Evolutionary conservation across 352 stramenopile genomes (phyloP).

Genomic region (Peronosclerospora sorghi): DNA sequence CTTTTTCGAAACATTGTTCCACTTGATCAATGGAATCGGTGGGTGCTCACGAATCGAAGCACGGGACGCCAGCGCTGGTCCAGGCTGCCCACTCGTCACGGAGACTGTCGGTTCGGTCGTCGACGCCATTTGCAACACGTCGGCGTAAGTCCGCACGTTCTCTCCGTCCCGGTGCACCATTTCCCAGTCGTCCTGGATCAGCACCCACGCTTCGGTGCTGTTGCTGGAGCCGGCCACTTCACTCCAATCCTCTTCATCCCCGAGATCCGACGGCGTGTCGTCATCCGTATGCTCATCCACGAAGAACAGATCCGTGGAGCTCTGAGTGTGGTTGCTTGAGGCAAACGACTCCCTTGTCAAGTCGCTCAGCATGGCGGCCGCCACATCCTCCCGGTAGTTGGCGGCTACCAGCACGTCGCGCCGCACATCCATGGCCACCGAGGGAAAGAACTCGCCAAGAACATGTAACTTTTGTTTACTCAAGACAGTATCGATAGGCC

Average conservation of each 20-base stretch:
- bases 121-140: constrained; percentile 27
- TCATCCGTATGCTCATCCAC: constrained; percentile 29
- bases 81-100: neutral
- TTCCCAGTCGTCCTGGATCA: constrained; percentile 68
- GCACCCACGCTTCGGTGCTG: constrained; percentile 29
- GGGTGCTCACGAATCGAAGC: constrained; percentile 17
- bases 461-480: constrained; percentile 34
- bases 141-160: constrained; percentile 43
- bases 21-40: constrained; percentile 1
- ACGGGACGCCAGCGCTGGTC: constrained; percentile 6
- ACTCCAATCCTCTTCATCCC: constrained; percentile 49
- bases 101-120: neutral
- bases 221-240: constrained; percentile 23
- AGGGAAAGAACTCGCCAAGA: constrained; percentile 52
- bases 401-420: constrained; percentile 51
- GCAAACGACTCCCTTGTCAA: constrained; percentile 20
- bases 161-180: constrained; percentile 42
- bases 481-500: constrained; percentile 23
- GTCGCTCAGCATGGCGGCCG: constrained; percentile 49
- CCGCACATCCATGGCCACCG: constrained; percentile 30
- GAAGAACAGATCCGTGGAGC: constrained; percentile 19
- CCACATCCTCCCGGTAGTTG: constrained; percentile 55
- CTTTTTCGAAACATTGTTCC: constrained; percentile 9
- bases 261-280: constrained; percentile 14
- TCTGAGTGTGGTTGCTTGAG: neutral